Conservation (phyloP, 2,329 filamentous ascomycete genomes). For the Lasiodiplodia theobromae region DNA sequence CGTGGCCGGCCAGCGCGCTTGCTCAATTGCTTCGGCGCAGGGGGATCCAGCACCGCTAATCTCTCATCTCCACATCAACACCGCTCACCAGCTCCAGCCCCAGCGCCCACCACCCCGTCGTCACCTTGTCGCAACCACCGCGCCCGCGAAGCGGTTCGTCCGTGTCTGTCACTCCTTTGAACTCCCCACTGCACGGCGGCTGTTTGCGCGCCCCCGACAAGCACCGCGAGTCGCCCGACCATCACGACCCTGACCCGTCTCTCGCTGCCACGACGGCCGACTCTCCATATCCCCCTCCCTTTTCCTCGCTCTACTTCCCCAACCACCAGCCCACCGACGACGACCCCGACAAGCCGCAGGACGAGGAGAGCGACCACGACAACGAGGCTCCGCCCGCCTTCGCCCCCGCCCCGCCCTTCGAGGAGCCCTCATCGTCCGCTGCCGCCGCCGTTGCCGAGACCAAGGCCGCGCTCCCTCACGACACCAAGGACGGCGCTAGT, state of each 20-base stretch:
- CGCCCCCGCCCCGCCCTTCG: conserved; percentile 59
- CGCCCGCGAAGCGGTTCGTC: conserved; percentile 53
- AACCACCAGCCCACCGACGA: conserved; percentile 53
- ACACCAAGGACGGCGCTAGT: conserved; percentile 75
- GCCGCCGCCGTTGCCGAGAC: conserved; percentile 69
- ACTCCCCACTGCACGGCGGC: conserved; percentile 39
- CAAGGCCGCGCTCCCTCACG: conserved; percentile 82
- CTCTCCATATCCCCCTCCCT: conserved; percentile 65
- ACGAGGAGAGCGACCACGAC: conserved; percentile 38
- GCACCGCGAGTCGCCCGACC: conserved; percentile 26
- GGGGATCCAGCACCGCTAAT: conserved; percentile 29
- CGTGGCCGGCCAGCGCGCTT: conserved; percentile 39
- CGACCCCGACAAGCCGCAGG: conserved; percentile 55
- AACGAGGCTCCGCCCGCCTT: conserved; percentile 56
- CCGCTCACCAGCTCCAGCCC: conserved; percentile 27
- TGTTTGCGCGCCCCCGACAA: conserved; percentile 30
- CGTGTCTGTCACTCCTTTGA: conserved; percentile 52
- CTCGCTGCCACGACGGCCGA: conserved; percentile 54
- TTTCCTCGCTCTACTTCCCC: conserved; percentile 68
- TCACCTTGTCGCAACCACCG: conserved; percentile 55
- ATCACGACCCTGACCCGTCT: conserved; percentile 28
- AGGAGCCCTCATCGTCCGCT: conserved; percentile 58
- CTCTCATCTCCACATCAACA: conserved; percentile 29
- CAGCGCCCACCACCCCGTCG: conserved; percentile 37
- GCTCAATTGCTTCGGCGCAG: conserved; percentile 36